phyloP scores from a whole-genome alignment of 768 basidiomycete species.

The Tricholoma sp. region DNA sequence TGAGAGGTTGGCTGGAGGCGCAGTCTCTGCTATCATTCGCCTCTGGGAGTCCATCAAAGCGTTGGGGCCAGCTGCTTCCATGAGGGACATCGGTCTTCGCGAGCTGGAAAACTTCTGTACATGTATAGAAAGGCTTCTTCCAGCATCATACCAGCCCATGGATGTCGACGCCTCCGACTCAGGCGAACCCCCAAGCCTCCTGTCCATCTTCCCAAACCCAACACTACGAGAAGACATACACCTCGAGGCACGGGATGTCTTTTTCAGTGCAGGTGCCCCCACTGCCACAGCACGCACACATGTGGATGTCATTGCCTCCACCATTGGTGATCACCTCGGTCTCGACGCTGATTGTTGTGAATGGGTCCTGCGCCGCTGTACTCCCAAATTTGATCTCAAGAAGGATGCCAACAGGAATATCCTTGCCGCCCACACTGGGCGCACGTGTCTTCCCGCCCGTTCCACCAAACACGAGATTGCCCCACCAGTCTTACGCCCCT shows the following conservation, averaged over 20 bases:
- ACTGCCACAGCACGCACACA: constrained; percentile 49
- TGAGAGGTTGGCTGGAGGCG: constrained; percentile 46
- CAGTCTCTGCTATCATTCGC: constrained; percentile 48
- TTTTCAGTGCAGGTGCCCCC: constrained; percentile 69
- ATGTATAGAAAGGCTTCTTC: constrained; percentile 61
- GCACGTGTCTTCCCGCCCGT: constrained; percentile 49
- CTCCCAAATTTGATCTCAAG: constrained; percentile 64
- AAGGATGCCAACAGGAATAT: constrained; percentile 61
- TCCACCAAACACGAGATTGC: constrained; percentile 30
- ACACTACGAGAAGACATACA: constrained; percentile 83
- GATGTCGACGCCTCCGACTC: constrained; percentile 26
- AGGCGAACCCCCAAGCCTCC: constrained; percentile 23
- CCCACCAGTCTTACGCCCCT: constrained; percentile 48
- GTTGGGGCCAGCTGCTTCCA: constrained; percentile 46
- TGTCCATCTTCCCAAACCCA: constrained; percentile 61
- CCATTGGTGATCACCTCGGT: constrained; percentile 58
- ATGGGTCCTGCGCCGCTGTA: constrained; percentile 62
- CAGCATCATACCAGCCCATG: constrained; percentile 40
- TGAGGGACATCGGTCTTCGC: constrained; percentile 64
- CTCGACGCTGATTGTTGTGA: constrained; percentile 64
- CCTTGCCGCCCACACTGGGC: constrained; percentile 55
- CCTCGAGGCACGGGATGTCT: constrained; percentile 84
- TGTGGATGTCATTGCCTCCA: constrained; percentile 40
- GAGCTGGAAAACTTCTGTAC: constrained; percentile 83
- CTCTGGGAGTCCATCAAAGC: constrained; percentile 64